These are phyloP conservation scores for Rhodotorula sp. DNA, from an alignment of 1,284 basidiomycete species.

Conservation along the genomic window DNA sequence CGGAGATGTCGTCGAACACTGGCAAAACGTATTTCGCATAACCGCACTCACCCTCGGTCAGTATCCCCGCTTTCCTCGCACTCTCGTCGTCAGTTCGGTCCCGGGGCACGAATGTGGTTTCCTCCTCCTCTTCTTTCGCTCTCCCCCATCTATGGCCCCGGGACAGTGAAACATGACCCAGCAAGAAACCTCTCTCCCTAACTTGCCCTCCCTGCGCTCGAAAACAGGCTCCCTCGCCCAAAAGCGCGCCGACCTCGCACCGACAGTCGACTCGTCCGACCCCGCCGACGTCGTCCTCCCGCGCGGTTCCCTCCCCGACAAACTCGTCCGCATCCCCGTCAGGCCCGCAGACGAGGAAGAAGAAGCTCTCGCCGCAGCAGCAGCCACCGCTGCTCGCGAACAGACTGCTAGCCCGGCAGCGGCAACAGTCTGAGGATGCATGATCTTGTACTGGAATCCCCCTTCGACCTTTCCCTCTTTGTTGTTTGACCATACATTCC, in stretches of 20 bases:
- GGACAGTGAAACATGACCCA: too few species aligned
- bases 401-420: background rate
- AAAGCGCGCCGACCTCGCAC: slow-evolving; percentile 8
- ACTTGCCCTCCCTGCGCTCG: background rate
- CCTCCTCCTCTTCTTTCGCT: background rate
- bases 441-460: background rate
- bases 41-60: slow-evolving; percentile 42
- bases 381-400: background rate
- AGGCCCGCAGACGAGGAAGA: slow-evolving; percentile 9
- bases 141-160: too few species aligned
- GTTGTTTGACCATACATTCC: too few species aligned
- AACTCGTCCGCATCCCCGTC: slow-evolving; percentile 32
- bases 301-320: slow-evolving; percentile 24
- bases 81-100: background rate
- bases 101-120: too few species aligned
- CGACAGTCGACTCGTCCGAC: background rate
- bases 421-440: too few species aligned
- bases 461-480: background rate
- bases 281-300: slow-evolving; percentile 7
- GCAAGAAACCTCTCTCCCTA: too few species aligned
- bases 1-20: slow-evolving; percentile 44
- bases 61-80: background rate
- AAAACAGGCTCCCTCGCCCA: slow-evolving; percentile 20
- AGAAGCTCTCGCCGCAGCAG: too few species aligned
- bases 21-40: slow-evolving; percentile 44